A percentile compares a stretch with the other conserved stretches of the same genome.
These are phyloP conservation scores for Nasturtium officinale DNA, from an alignment of 345 rosid species.

Conservation along the genomic window DNA sequence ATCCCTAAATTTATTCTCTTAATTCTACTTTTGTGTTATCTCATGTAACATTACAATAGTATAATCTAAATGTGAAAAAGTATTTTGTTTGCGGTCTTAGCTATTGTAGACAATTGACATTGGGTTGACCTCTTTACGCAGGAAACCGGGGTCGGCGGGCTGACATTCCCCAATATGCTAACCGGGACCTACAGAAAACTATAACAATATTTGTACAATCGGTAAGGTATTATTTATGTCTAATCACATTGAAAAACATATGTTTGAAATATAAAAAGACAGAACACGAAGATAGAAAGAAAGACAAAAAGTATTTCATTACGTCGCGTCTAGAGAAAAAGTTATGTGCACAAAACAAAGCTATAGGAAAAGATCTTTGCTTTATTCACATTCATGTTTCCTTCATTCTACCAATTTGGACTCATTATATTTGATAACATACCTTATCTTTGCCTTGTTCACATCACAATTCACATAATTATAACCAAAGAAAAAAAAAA, in stretches of 20 bases:
- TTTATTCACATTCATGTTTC: conserved; percentile 28
- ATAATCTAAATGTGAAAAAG: conserved; percentile 13
- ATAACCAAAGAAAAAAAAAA: background rate
- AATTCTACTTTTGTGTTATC: background rate
- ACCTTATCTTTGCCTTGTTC: conserved; percentile 19
- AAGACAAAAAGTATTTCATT: background rate
- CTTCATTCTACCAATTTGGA: conserved; percentile 19
- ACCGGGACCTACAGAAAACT: conserved; percentile 28
- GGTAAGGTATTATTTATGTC: conserved; percentile 10
- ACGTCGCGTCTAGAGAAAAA: conserved; percentile 26
- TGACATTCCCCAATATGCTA: conserved; percentile 28
- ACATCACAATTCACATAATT: conserved; percentile 20
- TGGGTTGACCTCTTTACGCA: conserved; percentile 26
- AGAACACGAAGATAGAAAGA: conserved; percentile 30
- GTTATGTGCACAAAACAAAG: conserved; percentile 23
- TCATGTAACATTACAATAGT: background rate
- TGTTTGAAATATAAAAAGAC: conserved; percentile 1
- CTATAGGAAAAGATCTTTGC: background rate
- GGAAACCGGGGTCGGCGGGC: conserved; percentile 9
- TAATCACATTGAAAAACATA: conserved; percentile 27
- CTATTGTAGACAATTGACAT: background rate
- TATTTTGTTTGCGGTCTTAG: conserved; percentile 11
- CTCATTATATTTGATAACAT: background rate
- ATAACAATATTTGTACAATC: background rate
- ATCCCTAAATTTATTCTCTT: background rate